Conservation (phyloP, 805 yeast species). For the Wickerhamomyces mucosus region DNA sequence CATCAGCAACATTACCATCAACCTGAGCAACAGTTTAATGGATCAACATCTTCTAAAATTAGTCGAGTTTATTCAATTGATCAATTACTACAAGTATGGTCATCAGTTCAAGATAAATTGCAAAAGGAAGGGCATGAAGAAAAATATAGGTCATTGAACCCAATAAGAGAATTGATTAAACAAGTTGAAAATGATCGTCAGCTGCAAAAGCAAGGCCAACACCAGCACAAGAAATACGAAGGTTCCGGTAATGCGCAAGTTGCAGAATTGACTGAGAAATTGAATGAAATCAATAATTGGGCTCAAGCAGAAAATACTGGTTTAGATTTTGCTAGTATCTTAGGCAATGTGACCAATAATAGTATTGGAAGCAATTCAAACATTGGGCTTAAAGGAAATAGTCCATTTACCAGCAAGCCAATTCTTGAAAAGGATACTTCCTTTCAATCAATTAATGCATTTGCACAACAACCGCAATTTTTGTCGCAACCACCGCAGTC, state of each 20-base stretch:
- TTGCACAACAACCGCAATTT: slow-evolving; percentile 2
- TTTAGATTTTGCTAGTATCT: slow-evolving; percentile 15
- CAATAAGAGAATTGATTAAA: slow-evolving; percentile 13
- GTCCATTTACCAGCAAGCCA: slow-evolving; percentile 4
- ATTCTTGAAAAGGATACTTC: slow-evolving; percentile 1
- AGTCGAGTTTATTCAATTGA: slow-evolving; percentile 33
- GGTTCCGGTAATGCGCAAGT: slow-evolving; percentile 3
- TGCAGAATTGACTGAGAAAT: slow-evolving; percentile 8
- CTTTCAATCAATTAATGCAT: slow-evolving; percentile 2
- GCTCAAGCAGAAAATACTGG: slow-evolving; percentile 15
- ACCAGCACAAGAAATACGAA: slow-evolving; percentile 1
- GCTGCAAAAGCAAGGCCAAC: slow-evolving; percentile 5
- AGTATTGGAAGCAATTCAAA: slow-evolving; percentile 8
- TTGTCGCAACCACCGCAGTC: slow-evolving; percentile 3
- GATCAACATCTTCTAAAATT: slow-evolving; percentile 12
- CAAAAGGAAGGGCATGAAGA: slow-evolving; percentile 21
- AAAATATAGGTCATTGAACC: slow-evolving; percentile 23
- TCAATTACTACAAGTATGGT: slow-evolving; percentile 46
- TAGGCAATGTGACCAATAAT: slow-evolving; percentile 11
- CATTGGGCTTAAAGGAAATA: slow-evolving; percentile 4
- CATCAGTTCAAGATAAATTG: slow-evolving; percentile 24
- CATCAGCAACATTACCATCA: slow-evolving; percentile 3
- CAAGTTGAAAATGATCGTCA: slow-evolving; percentile 16
- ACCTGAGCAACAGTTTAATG: neutral
- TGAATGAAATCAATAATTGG: slow-evolving; percentile 15